A percentile compares a stretch with the other conserved stretches of the same genome.
Conservation (phyloP, 2,329 filamentous ascomycete genomes). For the Aureobasidium namibiae region DNA sequence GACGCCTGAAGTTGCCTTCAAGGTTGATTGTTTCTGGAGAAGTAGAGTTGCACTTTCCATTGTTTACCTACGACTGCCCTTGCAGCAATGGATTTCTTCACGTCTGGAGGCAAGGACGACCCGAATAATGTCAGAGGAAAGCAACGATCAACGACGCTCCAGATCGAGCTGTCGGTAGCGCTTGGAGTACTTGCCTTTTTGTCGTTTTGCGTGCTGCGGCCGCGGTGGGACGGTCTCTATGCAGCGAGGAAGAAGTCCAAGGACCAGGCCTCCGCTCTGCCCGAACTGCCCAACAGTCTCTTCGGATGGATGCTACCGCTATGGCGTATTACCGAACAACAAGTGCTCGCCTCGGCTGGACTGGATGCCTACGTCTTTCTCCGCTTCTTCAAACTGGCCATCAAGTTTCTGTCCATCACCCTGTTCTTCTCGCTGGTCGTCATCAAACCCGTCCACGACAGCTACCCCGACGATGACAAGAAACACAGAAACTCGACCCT, state of each 20-base stretch:
- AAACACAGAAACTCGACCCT: conserved; percentile 18
- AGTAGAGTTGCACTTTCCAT: background rate
- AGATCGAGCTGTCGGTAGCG: conserved; percentile 63
- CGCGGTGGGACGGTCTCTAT: conserved; percentile 87
- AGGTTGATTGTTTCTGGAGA: background rate
- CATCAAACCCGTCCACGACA: conserved; percentile 76
- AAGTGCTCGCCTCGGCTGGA: conserved; percentile 81
- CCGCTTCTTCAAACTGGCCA: conserved; percentile 91
- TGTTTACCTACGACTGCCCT: conserved; percentile 3
- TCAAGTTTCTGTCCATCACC: conserved; percentile 70
- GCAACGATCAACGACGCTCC: conserved; percentile 36
- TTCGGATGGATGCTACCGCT: conserved; percentile 90
- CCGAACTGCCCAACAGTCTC: conserved; percentile 71
- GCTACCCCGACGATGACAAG: conserved; percentile 44
- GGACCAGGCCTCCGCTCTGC: conserved; percentile 57
- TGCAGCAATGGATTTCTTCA: conserved; percentile 17
- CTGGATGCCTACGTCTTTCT: conserved; percentile 95
- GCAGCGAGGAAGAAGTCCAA: conserved; percentile 75
- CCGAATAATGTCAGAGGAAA: background rate
- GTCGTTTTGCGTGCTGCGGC: conserved; percentile 74
- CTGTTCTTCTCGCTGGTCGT: conserved; percentile 74
- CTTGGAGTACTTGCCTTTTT: conserved; percentile 65
- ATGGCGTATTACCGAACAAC: conserved; percentile 77
- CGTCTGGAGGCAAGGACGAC: conserved; percentile 18
- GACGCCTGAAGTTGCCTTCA: background rate